These are phyloP conservation scores for Suhomyces kunorum DNA, from an alignment of 1,139 yeast species.

Conservation along the genomic window DNA sequence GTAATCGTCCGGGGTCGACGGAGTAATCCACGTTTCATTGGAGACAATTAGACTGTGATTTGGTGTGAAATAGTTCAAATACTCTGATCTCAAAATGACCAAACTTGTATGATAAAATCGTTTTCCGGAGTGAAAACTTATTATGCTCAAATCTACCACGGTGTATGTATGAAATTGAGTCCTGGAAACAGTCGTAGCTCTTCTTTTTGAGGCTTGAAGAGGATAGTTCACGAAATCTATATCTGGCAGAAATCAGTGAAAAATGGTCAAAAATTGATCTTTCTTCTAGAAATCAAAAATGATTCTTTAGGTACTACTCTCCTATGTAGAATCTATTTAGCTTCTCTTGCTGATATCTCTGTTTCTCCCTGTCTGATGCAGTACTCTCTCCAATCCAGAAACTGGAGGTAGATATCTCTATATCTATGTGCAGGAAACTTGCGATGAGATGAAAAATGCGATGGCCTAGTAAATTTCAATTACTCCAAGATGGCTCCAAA, in stretches of 20 bases:
- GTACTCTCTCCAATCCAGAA: background rate
- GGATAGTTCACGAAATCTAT: background rate
- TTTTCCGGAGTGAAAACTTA: no score
- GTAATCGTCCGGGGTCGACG: constrained; percentile 17
- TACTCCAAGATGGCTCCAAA: background rate
- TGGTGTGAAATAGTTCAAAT: no score
- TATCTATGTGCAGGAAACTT: background rate
- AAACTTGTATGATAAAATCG: no score
- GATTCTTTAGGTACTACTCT: no score
- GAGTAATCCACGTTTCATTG: constrained; percentile 13
- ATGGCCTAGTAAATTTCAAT: background rate
- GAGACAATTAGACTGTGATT: background rate
- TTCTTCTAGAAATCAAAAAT: background rate
- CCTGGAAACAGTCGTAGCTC: no score
- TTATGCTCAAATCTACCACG: no score
- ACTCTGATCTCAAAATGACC: no score
- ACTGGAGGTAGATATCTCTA: background rate
- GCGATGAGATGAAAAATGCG: constrained; percentile 6
- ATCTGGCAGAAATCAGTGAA: background rate
- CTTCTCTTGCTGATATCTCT: no score
- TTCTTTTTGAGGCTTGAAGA: no score
- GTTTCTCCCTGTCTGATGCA: background rate
- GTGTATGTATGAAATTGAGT: no score
- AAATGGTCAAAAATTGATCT: background rate
- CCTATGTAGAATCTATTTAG: no score